These are phyloP conservation scores for Arbutus unedo DNA, from an alignment of 148 eudicot species.

Conservation along the genomic window DNA sequence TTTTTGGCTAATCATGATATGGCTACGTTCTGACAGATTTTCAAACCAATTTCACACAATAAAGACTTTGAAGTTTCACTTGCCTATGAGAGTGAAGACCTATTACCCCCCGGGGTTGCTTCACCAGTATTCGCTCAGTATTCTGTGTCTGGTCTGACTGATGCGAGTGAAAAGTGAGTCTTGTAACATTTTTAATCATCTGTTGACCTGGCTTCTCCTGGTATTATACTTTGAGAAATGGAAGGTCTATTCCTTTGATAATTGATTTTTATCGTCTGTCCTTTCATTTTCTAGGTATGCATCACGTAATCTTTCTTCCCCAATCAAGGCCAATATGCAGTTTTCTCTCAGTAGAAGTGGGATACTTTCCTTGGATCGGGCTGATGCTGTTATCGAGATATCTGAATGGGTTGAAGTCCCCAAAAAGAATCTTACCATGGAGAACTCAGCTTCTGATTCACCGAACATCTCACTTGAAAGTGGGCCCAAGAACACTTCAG, in stretches of 20 bases:
- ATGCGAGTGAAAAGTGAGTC: constrained; percentile 77
- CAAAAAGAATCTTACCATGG: constrained; percentile 64
- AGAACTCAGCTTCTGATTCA: constrained; percentile 64
- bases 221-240: constrained; percentile 4
- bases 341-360: constrained; percentile 93
- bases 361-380: constrained; percentile 70
- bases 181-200: constrained; percentile 14
- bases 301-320: constrained; percentile 81
- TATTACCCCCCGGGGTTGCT: constrained; percentile 72
- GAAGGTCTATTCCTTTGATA: neutral
- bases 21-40: constrained; percentile 52
- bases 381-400: constrained; percentile 87
- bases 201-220: neutral
- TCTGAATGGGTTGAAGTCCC: constrained; percentile 98
- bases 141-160: constrained; percentile 72
- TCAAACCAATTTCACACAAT: constrained; percentile 63
- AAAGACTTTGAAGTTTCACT: constrained; percentile 90
- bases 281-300: constrained; percentile 51
- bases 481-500: constrained; percentile 42
- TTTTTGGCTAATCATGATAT: constrained; percentile 13
- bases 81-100: constrained; percentile 63
- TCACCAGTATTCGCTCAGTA: constrained; percentile 70
- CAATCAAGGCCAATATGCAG: constrained; percentile 89
- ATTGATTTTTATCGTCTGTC: neutral
- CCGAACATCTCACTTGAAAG: constrained; percentile 51